Conservation (phyloP, 345 rosid species). For the Citrus medica region DNA sequence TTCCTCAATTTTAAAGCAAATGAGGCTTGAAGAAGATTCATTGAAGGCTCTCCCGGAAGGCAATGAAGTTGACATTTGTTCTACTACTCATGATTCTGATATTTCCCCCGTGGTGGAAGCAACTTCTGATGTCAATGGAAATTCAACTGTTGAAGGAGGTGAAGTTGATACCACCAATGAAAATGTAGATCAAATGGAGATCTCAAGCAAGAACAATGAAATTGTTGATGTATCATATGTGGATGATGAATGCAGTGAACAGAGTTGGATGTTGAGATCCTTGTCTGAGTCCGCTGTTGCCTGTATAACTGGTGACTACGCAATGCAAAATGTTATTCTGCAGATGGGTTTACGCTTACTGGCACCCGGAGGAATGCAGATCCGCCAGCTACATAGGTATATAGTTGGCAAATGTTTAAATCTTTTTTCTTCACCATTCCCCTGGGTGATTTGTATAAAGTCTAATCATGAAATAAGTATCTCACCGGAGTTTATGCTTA, state of each 20-base stretch:
- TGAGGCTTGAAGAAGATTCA: constrained; percentile 75
- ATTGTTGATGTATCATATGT: constrained; percentile 46
- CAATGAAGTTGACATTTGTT: constrained; percentile 10
- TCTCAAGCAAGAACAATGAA: constrained; percentile 50
- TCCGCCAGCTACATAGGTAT: constrained; percentile 86
- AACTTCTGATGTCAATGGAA: constrained; percentile 19
- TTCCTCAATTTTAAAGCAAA: constrained; percentile 49
- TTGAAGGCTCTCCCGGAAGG: constrained; percentile 37
- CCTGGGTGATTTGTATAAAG: neutral
- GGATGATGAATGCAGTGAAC: constrained; percentile 79
- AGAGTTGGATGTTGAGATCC: constrained; percentile 83
- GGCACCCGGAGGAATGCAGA: constrained; percentile 92
- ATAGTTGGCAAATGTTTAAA: neutral
- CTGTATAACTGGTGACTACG: constrained; percentile 88
- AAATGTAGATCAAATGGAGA: constrained; percentile 41
- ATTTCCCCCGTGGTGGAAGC: constrained; percentile 6
- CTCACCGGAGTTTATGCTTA: constrained; percentile 8
- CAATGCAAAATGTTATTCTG: constrained; percentile 95
- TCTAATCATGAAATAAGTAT: neutral
- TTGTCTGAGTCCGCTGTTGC: constrained; percentile 93
- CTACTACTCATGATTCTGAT: constrained; percentile 16
- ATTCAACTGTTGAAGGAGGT: constrained; percentile 26
- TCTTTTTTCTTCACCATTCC: neutral
- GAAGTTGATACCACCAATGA: constrained; percentile 24
- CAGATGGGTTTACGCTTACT: constrained; percentile 93